Evolutionary conservation across 2,329 filamentous ascomycete species (phyloP).

Genomic region (Hypoxylon sp.): DNA sequence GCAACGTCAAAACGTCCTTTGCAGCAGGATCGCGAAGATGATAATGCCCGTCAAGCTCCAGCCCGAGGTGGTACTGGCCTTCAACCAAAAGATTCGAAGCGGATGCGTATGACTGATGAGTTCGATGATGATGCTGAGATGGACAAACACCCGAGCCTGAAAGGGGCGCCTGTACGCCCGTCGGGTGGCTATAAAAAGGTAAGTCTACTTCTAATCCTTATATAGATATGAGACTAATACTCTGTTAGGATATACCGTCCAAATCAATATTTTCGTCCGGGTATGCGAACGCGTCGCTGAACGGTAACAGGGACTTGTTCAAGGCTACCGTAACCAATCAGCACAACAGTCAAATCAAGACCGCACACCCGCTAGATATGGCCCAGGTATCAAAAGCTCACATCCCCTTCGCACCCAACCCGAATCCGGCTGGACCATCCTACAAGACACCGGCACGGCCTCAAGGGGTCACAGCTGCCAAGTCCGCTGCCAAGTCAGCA

Average conservation of each 20-base stretch:
- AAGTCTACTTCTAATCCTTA: conserved; percentile 49
- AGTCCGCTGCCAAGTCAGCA: conserved; percentile 73
- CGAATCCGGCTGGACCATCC: conserved; percentile 67
- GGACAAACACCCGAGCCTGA: conserved; percentile 75
- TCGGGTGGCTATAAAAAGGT: conserved; percentile 81
- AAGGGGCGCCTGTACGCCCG: conserved; percentile 87
- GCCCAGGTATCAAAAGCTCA: conserved; percentile 89
- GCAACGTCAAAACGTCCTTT: conserved; percentile 81
- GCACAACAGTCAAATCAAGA: conserved; percentile 74
- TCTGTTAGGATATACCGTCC: conserved; percentile 68
- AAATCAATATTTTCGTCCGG: conserved; percentile 74
- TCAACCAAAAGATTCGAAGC: conserved; percentile 81
- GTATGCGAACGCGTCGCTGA: conserved; percentile 72
- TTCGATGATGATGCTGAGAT: conserved; percentile 75
- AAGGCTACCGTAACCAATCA: conserved; percentile 77
- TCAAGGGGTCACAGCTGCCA: conserved; percentile 61
- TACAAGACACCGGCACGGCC: conserved; percentile 80
- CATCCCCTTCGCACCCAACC: conserved; percentile 87
- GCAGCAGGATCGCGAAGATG: conserved; percentile 74
- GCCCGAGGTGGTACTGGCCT: conserved; percentile 72
- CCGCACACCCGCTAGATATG: conserved; percentile 82
- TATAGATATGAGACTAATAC: conserved; percentile 54
- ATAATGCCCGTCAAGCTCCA: conserved; percentile 64
- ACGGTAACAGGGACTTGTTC: conserved; percentile 71
- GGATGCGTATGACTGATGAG: conserved; percentile 82